Evolutionary conservation across 2,329 filamentous ascomycete species (phyloP).

Genomic region (Coniella lustricola): DNA sequence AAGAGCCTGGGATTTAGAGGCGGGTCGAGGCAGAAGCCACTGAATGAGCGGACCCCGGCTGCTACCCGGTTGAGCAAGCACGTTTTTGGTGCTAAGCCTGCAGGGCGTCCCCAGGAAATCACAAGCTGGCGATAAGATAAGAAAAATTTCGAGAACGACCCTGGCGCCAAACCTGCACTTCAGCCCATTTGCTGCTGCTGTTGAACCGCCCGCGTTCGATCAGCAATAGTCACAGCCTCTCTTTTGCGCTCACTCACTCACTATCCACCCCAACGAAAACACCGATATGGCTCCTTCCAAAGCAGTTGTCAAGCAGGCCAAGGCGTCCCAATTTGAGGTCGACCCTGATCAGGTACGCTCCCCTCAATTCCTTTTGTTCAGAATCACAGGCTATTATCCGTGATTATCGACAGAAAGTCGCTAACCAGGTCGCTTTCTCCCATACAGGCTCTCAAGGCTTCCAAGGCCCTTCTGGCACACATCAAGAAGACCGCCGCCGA

Average conservation of each 20-base stretch:
- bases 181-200: not conserved
- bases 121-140: conserved; percentile 12
- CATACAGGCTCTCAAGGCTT: conserved; percentile 51
- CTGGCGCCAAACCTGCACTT: not conserved
- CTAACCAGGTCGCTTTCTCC: not conserved
- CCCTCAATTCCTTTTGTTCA: not conserved
- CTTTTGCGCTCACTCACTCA: not conserved
- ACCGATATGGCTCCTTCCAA: conserved; percentile 29
- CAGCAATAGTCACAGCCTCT: not conserved
- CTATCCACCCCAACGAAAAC: conserved; percentile 5
- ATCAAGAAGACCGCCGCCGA: conserved; percentile 51
- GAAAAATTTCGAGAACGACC: conserved; percentile 10
- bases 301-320: conserved; percentile 24
- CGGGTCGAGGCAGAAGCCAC: too few species aligned
- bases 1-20: too few species aligned
- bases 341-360: conserved; percentile 28
- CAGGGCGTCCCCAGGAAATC: too few species aligned
- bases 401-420: not conserved
- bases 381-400: not conserved
- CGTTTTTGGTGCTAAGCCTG: too few species aligned
- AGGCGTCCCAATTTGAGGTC: conserved; percentile 25
- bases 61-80: too few species aligned
- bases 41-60: too few species aligned
- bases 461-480: conserved; percentile 54
- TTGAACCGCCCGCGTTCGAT: not conserved